A percentile compares a stretch with the other conserved stretches of the same genome.
Conservation (phyloP, 2,329 filamentous ascomycete genomes). For the Diplodia seriata region DNA sequence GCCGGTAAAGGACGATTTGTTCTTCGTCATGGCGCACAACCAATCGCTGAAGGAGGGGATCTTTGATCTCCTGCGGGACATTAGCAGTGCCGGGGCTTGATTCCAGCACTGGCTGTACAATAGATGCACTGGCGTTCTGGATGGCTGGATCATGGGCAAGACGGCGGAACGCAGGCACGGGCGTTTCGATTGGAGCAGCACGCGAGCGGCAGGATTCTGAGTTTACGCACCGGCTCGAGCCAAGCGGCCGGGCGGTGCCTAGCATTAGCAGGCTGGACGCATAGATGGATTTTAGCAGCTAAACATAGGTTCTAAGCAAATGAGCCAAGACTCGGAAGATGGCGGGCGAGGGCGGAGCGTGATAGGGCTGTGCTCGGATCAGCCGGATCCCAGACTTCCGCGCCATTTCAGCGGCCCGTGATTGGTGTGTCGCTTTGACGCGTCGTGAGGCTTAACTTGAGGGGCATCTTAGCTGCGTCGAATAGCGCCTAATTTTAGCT, state of each 20-base stretch:
- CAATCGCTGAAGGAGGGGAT: constrained; percentile 50
- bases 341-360: neutral
- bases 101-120: constrained; percentile 15
- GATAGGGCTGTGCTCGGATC: constrained; percentile 27
- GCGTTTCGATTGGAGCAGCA: constrained; percentile 23
- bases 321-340: constrained; percentile 8
- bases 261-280: neutral
- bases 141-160: constrained; percentile 9
- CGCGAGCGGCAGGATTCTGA: constrained; percentile 4
- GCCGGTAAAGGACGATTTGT: constrained; percentile 68
- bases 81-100: constrained; percentile 26
- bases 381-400: constrained; percentile 13
- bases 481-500: constrained; percentile 26
- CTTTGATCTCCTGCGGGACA: constrained; percentile 44
- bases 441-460: constrained; percentile 18
- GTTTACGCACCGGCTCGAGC: neutral
- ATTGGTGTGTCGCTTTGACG: constrained; percentile 19
- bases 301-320: constrained; percentile 22
- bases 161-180: constrained; percentile 10
- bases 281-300: constrained; percentile 8
- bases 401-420: neutral
- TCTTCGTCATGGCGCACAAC: constrained; percentile 75
- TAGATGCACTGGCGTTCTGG: constrained; percentile 26
- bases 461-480: constrained; percentile 8
- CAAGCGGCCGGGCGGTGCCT: neutral